Evolutionary conservation across 2,329 filamentous ascomycete genomes (phyloP), one percentile per base, ranked within the genome.

Genomic region (Falciphora oryzae): DNA sequence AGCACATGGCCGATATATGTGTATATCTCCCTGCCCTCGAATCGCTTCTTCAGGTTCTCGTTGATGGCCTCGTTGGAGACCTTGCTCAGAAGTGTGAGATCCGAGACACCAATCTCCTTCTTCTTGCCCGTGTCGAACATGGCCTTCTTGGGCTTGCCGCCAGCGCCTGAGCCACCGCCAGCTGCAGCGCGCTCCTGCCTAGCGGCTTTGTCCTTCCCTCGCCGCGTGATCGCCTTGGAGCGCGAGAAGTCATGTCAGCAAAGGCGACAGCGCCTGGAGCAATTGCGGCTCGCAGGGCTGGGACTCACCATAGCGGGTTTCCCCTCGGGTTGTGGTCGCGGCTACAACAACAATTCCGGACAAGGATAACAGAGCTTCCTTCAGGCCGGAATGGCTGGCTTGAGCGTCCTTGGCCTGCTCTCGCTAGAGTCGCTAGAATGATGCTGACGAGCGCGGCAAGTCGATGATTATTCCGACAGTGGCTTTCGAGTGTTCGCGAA

Each of bases 51-150:
- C 77, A 99, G 77, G 77, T 99, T 99, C 65, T 98, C 95, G 80
- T 99, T 99, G 83, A 99, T 99, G 67, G 94, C 93, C 78, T 99
- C 95, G 78, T 99, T 98, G 70, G 93, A 97, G 69, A 99, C 96
- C 79, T 98, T 98, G 83, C 93, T 97, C 75, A 99, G 90, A 72
- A 99, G 83, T 4, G 95, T 99, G 75, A 99, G 85, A 83, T 99
- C 95, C 64, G 95, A 97, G 64, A 99, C 95, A 70, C 95, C 95
- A 71, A 99, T 95, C 79, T 99, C 93, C 85, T 97, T 98, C 88
- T 98, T 99, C 85, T 98, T 98, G 69, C 89, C 91, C 67, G 88
- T 92, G 77, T 99, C 95, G 79, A 96, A 99, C 67, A 91, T 92
- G 68, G 95, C 95, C 81, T 98, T 98, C 80, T 93, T 94, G 71